A percentile compares a stretch with the other conserved stretches of the same genome.
These are phyloP conservation scores for Rasamsonia emersonii DNA, from an alignment of 2,329 filamentous ascomycete species.

Conservation along the genomic window DNA sequence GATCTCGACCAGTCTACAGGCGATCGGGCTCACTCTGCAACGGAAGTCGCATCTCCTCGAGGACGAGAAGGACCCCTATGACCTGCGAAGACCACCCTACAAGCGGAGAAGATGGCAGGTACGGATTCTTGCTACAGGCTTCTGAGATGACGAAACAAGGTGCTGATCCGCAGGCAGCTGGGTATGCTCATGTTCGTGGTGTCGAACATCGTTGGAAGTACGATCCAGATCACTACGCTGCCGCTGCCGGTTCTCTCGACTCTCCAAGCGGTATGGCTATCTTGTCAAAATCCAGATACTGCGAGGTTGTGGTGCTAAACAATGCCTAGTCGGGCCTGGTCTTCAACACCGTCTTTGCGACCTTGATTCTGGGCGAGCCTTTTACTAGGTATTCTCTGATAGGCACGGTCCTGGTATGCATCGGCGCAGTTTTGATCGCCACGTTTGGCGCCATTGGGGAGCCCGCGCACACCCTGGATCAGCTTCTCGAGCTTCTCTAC, in stretches of 20 bases:
- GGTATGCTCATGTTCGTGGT: conserved; percentile 97
- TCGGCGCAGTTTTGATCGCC: conserved; percentile 83
- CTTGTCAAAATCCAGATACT: conserved; percentile 1
- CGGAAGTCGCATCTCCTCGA: conserved; percentile 97
- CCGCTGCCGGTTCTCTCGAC: conserved; percentile 91
- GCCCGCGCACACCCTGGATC: conserved; percentile 76
- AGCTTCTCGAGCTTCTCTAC: conserved; percentile 67
- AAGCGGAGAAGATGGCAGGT: conserved; percentile 85
- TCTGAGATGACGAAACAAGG: background rate
- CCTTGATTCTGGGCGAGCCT: conserved; percentile 81
- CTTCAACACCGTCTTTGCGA: conserved; percentile 97
- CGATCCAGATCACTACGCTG: conserved; percentile 93
- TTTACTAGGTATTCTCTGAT: conserved; percentile 91
- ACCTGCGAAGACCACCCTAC: conserved; percentile 77
- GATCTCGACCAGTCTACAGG: conserved; percentile 88
- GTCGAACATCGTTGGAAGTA: conserved; percentile 88
- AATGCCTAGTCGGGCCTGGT: conserved; percentile 66
- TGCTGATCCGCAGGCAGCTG: conserved; percentile 35
- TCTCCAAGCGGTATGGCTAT: conserved; percentile 62
- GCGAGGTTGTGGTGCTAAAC: background rate
- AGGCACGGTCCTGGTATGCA: conserved; percentile 79
- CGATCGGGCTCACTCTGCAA: conserved; percentile 87
- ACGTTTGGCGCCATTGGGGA: conserved; percentile 90
- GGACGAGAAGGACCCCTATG: conserved; percentile 77
- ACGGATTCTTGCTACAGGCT: conserved; percentile 4